These are phyloP conservation scores for Fusarium metavorans DNA, from an alignment of 2,329 filamentous ascomycete species.

Conservation along the genomic window DNA sequence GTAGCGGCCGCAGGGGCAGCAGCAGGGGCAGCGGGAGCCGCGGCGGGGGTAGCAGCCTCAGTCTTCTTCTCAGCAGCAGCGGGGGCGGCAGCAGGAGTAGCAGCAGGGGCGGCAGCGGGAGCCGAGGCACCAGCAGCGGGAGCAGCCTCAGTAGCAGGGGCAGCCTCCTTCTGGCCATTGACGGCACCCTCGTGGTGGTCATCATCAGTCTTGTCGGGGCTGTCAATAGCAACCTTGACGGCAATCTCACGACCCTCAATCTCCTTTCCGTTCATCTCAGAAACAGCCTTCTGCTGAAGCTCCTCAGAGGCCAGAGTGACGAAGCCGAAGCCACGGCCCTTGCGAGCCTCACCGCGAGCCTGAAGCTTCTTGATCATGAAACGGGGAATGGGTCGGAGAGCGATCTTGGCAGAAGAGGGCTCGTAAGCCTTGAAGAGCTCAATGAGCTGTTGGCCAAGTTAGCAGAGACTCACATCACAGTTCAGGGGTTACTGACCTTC, in stretches of 20 bases:
- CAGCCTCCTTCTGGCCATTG: conserved; percentile 56
- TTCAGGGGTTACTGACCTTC: conserved; percentile 72
- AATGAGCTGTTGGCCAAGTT: conserved; percentile 76
- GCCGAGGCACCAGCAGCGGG: conserved; percentile 39
- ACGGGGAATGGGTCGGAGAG: conserved; percentile 95
- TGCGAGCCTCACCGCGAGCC: conserved; percentile 96
- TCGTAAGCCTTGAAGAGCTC: conserved; percentile 95
- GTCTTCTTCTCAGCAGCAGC: conserved; percentile 34
- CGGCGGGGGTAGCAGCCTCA: conserved; percentile 43
- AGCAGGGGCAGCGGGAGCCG: conserved; percentile 30
- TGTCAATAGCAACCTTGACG: conserved; percentile 99
- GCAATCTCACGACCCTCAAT: conserved; percentile 99
- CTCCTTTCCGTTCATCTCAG: conserved; percentile 99
- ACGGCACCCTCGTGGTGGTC: conserved; percentile 68
- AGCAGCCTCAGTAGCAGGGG: conserved; percentile 45
- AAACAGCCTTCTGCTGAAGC: conserved; percentile 95
- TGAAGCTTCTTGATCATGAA: conserved; percentile 99
- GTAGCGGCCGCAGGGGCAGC: conserved; percentile 44
- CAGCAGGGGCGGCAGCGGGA: conserved; percentile 20
- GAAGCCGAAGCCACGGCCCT: conserved; percentile 99
- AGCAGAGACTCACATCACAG: conserved; percentile 19
- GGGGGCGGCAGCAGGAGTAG: conserved; percentile 29
- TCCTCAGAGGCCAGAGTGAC: conserved; percentile 96
- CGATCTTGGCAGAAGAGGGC: conserved; percentile 96
- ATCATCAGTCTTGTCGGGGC: conserved; percentile 94